A percentile compares a stretch with the other conserved stretches of the same genome.
phyloP scores from a whole-genome alignment of 2,329 filamentous ascomycete species.

The Pseudopithomyces chartarum region DNA sequence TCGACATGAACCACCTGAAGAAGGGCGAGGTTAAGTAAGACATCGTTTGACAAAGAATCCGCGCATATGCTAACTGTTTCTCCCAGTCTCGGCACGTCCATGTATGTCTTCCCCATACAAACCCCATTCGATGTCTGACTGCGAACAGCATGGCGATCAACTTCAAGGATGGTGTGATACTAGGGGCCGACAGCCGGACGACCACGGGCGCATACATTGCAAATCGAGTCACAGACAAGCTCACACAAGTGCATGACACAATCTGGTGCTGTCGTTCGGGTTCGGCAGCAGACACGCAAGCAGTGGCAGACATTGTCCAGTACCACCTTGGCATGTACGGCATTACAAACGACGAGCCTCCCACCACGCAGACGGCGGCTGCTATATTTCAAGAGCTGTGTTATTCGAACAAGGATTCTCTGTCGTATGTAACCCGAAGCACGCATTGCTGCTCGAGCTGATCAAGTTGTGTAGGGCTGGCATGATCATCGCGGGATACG shows the following conservation, averaged over 20 bases:
- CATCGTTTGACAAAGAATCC: not conserved
- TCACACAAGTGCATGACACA: slow-evolving; percentile 97
- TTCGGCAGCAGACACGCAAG: slow-evolving; percentile 96
- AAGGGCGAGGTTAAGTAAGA: slow-evolving; percentile 98
- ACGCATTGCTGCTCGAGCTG: slow-evolving; percentile 12
- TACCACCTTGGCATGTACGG: slow-evolving; percentile 94
- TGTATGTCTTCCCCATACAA: slow-evolving; percentile 63
- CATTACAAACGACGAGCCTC: slow-evolving; percentile 84
- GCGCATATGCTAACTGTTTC: slow-evolving; percentile 26
- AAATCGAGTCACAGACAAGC: slow-evolving; percentile 98
- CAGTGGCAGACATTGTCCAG: slow-evolving; percentile 96
- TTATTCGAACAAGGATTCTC: slow-evolving; percentile 93
- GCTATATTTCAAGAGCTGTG: slow-evolving; percentile 98
- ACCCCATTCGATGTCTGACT: slow-evolving; percentile 29
- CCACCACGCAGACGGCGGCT: slow-evolving; percentile 92
- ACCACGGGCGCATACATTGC: slow-evolving; percentile 98
- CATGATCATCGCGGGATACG: slow-evolving; percentile 98
- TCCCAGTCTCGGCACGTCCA: slow-evolving; percentile 88
- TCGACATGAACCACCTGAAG: slow-evolving; percentile 99
- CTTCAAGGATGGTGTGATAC: slow-evolving; percentile 97
- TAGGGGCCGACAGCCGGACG: slow-evolving; percentile 96
- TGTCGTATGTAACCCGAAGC: slow-evolving; percentile 67
- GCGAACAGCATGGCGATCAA: slow-evolving; percentile 89
- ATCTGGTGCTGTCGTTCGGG: slow-evolving; percentile 99
- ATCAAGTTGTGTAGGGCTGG: slow-evolving; percentile 68